These are phyloP conservation scores for Coffea canephora DNA, from an alignment of 257 asterid species.

Conservation along the genomic window DNA sequence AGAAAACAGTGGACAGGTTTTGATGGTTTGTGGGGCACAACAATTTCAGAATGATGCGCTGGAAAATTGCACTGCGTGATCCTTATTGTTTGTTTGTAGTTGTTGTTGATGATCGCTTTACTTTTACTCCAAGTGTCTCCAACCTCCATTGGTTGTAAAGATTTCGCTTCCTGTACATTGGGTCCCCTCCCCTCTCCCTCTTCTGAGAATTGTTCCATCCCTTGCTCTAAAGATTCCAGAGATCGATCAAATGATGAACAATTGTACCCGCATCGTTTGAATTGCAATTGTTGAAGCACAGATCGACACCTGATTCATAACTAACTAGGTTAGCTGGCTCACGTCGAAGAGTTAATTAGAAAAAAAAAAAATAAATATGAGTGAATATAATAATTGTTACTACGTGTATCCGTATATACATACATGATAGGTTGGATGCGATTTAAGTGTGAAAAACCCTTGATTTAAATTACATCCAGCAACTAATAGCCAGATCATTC, in stretches of 20 bases:
- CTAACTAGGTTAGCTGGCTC: background rate
- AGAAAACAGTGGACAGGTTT: constrained; percentile 15
- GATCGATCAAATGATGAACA: no score
- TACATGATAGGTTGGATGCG: no score
- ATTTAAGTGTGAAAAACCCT: no score
- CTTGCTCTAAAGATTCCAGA: no score
- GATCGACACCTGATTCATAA: background rate
- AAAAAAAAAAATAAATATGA: no score
- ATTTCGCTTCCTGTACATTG: background rate
- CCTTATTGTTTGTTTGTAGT: background rate
- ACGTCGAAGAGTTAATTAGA: no score
- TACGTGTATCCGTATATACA: no score
- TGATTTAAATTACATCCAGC: no score
- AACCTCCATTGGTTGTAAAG: constrained; percentile 9
- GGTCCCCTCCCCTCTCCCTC: background rate
- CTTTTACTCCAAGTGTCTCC: constrained; percentile 18
- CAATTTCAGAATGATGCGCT: constrained; percentile 3
- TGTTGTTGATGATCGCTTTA: constrained; percentile 10
- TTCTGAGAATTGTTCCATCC: no score
- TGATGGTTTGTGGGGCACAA: constrained; percentile 36
- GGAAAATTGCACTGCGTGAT: background rate
- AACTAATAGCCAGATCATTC: no score
- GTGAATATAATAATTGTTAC: no score
- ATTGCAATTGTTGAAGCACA: background rate
- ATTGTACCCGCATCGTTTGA: background rate